Base-by-base conservation (phyloP, 345 rosid genomes). In the Clarkia xantiana region DNA sequence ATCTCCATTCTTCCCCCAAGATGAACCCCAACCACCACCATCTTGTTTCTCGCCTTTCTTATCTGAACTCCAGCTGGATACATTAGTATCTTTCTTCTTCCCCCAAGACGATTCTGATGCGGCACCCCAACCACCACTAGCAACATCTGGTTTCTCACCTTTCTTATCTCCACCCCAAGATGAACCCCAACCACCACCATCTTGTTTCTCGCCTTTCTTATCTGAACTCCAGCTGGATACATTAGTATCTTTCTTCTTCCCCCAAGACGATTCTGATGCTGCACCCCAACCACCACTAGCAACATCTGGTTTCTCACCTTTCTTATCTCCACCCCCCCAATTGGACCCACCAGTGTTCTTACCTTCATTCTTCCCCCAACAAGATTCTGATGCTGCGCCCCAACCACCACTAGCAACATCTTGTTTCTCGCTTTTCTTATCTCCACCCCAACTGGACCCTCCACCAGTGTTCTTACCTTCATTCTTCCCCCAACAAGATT, bases 371-470 rank as follows among this genome's bases (percentile, higher is more conserved):
- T 29, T 29, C 36, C 36, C 36, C 36, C 6, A 29, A 29, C 1
- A 29, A 7, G 36, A 29, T 29, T 10, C 36, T 29, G 36, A 29
- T 29, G 8, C 53, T 25, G 42, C 42, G n/a, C 34, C 56, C 56
- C 47, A 53, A 23, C 47, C 56, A 53, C 56, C 47, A 23, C 47
- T 46, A 53, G 47, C 47, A 7, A 10, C 36, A 29, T 7, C 52
- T 22, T 23, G 25, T 25, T 23, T 23, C 8, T 48, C 25, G 8
- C 52, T 48, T 23, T 13, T 11, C 52, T 13, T 11, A 11, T 47
- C 15, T 25, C n/a, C 36, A 47, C 51, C 51, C 38, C 6, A 47
- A 19, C 5, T 22, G 34, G 6, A 7, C 14, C 36, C 36, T 5
- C 36, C 36, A 29, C 36, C 36, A 29, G 36, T 29, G 36, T 29